Base-by-base conservation (phyloP, 768 basidiomycete species). In the Rhodotorula sphaerocarpa region DNA sequence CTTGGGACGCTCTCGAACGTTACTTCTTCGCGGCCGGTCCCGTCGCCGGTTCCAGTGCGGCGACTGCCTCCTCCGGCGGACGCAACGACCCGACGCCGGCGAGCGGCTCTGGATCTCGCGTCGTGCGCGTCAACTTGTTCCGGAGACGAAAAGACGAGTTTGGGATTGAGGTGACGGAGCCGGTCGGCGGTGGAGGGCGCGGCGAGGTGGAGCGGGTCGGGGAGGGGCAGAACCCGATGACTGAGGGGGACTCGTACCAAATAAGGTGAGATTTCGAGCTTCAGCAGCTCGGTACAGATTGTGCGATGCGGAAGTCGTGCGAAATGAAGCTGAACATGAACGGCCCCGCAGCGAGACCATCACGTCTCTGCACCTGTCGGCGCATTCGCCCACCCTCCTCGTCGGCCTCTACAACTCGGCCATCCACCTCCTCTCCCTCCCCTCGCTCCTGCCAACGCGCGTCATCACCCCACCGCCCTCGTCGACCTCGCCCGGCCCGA, bases 391-490 rank as follows among this genome's bases (percentile, higher is more conserved):
- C 3, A 79, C 86, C 46, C 82, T 99, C 16, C 75, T 97, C n/a
- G 83, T 83, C 36, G 91, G 93, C 27, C 92, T 90, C 0, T 74
- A 80, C 4, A 75, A 80, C 3, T 27, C 58, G 11, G 90, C 90
- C 18, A 81, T 96, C 53, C 81, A 88, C 60, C 75, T 90, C 43
- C 90, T 91, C 74, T 88, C 95, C 65, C 81, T 93, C 34, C 83
- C 88, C 3, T 93, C 93, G 0, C 88, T 91, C 72, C 92, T 97
- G 73, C 83, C 84, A 33, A 77, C 95, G 31, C 86, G 91, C 50
- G 86, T 86, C 31, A 83, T 96, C 67, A 43, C 67, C 21, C 70
- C 75, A 0, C 74, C 75, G 15, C 58, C 64, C 1, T 71, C 76
- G 9, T 58, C 86, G 83, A 74, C 86, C 83, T 65, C 68, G 82